phyloP scores from a whole-genome alignment of 2,329 filamentous ascomycete genomes.

The Exophiala sideris region DNA sequence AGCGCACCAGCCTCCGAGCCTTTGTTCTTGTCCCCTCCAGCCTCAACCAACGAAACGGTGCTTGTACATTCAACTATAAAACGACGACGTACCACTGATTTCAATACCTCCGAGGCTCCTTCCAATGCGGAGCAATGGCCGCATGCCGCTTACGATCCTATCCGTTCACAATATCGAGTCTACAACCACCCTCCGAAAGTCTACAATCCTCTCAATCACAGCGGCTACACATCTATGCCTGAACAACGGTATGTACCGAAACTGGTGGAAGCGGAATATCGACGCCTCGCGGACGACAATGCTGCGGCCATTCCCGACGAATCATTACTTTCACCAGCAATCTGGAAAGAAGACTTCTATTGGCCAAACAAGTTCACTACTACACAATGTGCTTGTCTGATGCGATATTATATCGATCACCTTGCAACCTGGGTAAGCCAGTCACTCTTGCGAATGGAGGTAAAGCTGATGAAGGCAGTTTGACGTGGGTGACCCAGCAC shows the following conservation, averaged over 20 bases:
- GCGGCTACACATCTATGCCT: conserved; percentile 17
- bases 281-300: conserved; percentile 24
- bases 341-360: conserved; percentile 28
- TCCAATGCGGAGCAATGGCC: conserved; percentile 11
- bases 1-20: conserved; percentile 12
- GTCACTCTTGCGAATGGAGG: neutral
- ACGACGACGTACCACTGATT: conserved; percentile 16
- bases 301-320: conserved; percentile 26
- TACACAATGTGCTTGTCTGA: conserved; percentile 28
- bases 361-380: conserved; percentile 29
- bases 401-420: conserved; percentile 29
- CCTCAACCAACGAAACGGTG: conserved; percentile 9
- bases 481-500: conserved; percentile 27
- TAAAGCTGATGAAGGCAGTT: conserved; percentile 22
- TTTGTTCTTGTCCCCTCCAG: conserved; percentile 12
- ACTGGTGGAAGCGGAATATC: conserved; percentile 26
- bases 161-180: conserved; percentile 23
- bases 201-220: conserved; percentile 9
- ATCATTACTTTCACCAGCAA: conserved; percentile 21
- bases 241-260: conserved; percentile 22
- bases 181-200: conserved; percentile 14
- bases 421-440: conserved; percentile 26
- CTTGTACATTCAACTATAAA: conserved; percentile 17
- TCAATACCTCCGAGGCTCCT: conserved; percentile 1
- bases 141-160: conserved; percentile 15